Evolutionary conservation across 2,329 filamentous ascomycete genomes (phyloP).

Genomic region (Nemania sp.): DNA sequence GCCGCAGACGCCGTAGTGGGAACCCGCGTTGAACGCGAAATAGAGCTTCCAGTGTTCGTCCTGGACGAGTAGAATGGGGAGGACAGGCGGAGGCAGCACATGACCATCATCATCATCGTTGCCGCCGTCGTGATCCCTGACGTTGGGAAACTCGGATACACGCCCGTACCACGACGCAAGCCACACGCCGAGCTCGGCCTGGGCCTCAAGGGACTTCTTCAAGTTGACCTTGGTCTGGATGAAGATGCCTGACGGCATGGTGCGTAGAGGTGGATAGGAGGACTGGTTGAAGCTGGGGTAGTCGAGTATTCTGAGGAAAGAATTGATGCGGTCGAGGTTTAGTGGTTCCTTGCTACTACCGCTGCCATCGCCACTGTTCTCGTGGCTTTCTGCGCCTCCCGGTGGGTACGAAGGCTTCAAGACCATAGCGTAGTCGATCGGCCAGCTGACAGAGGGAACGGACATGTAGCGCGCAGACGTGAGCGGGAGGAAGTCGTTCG

Average conservation of each 20-base stretch:
- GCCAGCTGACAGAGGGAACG: not conserved
- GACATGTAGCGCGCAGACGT: not conserved
- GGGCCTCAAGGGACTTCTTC: not conserved
- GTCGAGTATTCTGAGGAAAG: not conserved
- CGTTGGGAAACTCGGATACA: not conserved
- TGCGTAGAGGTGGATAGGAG: not conserved
- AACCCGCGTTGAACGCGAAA: not conserved
- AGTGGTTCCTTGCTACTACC: not conserved
- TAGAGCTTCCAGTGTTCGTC: not conserved
- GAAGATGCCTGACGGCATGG: not conserved
- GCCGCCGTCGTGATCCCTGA: not conserved
- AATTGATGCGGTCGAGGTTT: not conserved
- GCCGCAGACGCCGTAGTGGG: not conserved
- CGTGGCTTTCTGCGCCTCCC: too few relatives aligned
- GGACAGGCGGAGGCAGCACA: too few relatives aligned
- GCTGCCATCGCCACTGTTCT: too few relatives aligned
- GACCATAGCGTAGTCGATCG: conserved; percentile 16
- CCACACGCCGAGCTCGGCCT: conserved; percentile 8
- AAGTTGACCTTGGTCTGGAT: conserved; percentile 4
- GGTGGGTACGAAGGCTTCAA: not conserved
- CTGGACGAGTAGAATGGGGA: not conserved
- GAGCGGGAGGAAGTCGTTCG: not conserved
- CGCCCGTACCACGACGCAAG: conserved; percentile 9
- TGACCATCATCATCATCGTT: too few relatives aligned
- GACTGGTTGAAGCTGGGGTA: conserved; percentile 13